Base-by-base conservation (phyloP, 2,329 filamentous ascomycete genomes). In the Didymella arachidicola region DNA sequence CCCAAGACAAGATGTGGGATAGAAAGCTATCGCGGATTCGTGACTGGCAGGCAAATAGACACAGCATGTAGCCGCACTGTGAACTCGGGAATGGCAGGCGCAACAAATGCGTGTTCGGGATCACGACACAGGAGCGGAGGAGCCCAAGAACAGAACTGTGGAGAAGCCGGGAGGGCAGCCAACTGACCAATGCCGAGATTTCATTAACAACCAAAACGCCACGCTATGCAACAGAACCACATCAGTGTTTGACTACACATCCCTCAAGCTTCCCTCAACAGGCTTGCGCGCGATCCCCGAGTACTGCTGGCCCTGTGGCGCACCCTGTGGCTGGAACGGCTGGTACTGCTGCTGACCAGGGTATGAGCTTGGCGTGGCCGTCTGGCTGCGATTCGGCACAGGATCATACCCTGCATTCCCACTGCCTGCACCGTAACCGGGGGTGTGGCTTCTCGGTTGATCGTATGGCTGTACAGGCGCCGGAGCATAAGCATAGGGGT, bases 191-290 rank as follows among this genome's bases (percentile, higher is more conserved):
- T 11, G 18, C 19, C 6, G 7, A 39, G 5, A 19, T 2, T 19
- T 7, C n/a, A 32, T 27, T 26, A 19, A 45, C 30, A 7, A 22
- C 12, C 41, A 30, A n/a, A 53, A 53, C 50, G n/a, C 50, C 50
- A 38, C 52, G 44, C 52, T 44, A 43, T 49, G 44, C 29, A 54
- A 29, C 25, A 12, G 41, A 16, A 22, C n/a, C 8, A 7, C 22
- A 6, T 26, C 10, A 4, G n/a, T 10, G 18, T 12, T 18, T 7
- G 16, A 4, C 61, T 58, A 68, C n/a, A 68, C 58, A 18, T 70
- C 64, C 39, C 60, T 62, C 52, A 62, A 58, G 7, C 58, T 61
- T n/a, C 65, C 64, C 30, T 67, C 63, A 25, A 66, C 57, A 1
- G 63, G 61, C 48, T 63, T 65, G 30, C 65, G 56, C 27, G 39